Evolutionary conservation across 179 eudicot species (phyloP), one percentile per base, ranked within the genome.

Genomic region (Sideroxylon spinosum): DNA sequence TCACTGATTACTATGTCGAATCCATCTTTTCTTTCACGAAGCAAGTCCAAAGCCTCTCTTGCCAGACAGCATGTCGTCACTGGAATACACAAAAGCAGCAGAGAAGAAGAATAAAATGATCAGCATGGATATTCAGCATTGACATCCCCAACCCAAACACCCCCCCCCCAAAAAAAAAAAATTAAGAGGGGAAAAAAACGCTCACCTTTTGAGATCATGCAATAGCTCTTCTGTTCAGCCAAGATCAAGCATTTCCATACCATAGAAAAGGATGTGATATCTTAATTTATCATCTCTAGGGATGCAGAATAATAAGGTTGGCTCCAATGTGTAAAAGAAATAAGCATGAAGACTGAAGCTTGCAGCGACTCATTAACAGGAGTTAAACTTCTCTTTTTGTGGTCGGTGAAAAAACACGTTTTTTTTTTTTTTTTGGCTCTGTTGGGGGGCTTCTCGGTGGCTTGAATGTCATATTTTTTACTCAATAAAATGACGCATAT

Each of bases 1-100:
- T 95, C 99, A 82, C 99, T 95, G 61, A 95, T 93, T 61, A 95
- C 98, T 10, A 95, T 95, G 86, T 95, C 98, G 67, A 89, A 93
- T 53, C 96, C 94, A 66, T 88, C 93, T 77, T 90, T 95, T 79
- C 92, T 82, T 78, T 93, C 98, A 75, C 99, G 94, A 78, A 95
- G 99, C 80, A 88, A 69, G 79, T 83, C 85, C 85, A 95, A 81
- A 61, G 98, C 98, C 75, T 95, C 93, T 78, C 91, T 85, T 71
- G 99, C 99, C 57, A 93, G 86, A 26, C 91, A 90, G 81, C 95
- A 86, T 29, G 98, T 95, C 55, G 98, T 95, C 76, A 95, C 99
- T 95, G 93, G 71, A 83, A 79, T 50, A 73, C 37, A 74, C 73
- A 75, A 44, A 65, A 60, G 23, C 49, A 25, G 25, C 57, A 64